Evolutionary conservation across 768 basidiomycete species (phyloP), one percentile per base, ranked within the genome.

Genomic region (Trametes cubensis): DNA sequence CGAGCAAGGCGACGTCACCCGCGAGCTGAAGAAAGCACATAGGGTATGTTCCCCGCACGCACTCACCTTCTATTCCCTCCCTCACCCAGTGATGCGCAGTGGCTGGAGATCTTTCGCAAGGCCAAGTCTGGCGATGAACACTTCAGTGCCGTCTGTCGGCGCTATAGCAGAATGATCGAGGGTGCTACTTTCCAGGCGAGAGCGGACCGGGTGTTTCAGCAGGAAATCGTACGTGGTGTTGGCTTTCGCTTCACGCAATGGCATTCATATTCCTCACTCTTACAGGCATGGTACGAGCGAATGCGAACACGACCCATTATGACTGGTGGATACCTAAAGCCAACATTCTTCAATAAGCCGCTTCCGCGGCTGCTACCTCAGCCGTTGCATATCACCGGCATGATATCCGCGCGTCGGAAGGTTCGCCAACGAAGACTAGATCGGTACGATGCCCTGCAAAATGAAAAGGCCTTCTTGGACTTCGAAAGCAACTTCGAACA

Each of bases 361-460:
- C 81, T 97, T 15, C 93, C 93, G 0, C 85, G 91, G 0, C 76
- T 97, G 66, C 85, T 81, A 42, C 92, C 91, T 0, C 93, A 96
- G 64, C 95, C 95, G 0, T 67, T 75, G 5, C 78, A 81, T n/a
- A 82, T 94, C 47, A 80, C 83, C 1, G 81, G 83, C 71, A 92
- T 94, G 78, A 90, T 95, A 38, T 71, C 75, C 44, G 73, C 76
- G 17, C 77, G 88, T 2, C 75, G 80, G 17, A 63, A 69, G 10
- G 74, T 76, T 4, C 76, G 81, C 0, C 84, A 78, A 6, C 73
- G 76, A 39, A 81, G 90, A 5, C 65, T 79, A n/a, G 74, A 67
- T 28, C 73, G 72, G 52, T 70, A 73, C 10, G 70, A 50, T 14
- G 21, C 23, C 39, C 30, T 53, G 1, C 39, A 65, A 4, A 64